Base-by-base conservation (phyloP, 495 filamentous ascomycete species). In the Tuber melanosporum region DNA sequence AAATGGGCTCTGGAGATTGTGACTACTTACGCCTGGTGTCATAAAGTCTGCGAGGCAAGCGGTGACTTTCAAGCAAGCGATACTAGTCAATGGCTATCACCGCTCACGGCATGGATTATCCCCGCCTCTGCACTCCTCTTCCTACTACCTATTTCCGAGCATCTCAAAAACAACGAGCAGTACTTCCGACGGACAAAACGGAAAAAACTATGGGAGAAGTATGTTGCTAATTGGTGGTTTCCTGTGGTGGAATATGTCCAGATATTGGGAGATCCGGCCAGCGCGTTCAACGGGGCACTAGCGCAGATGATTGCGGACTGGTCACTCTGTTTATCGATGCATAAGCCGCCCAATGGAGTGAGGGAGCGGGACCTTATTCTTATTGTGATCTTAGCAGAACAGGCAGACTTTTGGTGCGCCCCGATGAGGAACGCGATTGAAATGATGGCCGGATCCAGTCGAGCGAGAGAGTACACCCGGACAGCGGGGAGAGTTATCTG, bases 221-320 rank as follows among this genome's bases (percentile, higher is more conserved):
- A 76, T 52, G 49, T 82, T 52, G 9, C 71, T 19, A 82, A 82
- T 47, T 82, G 81, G 81, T 73, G 79, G 7, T 44, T 79, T 41
- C 75, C 81, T 26, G 36, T 72, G 44, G 14, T 79, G 17, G 80
- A 79, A 42, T 82, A 82, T 43, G 70, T 76, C 14, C 77, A 82
- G 72, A 82, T 82, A 26, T 32, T 82, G 14, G 81, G 81, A 26
- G 81, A 82, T n/a, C 81, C 81, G 17, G 74, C 77, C 43, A 82
- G 80, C 20, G 81, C 81, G 32, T 82, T 82, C 52, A 82, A 82
- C 42, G 81, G 81, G 12, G 74, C 81, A 12, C 46, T 82, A 36
- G 74, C 81, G 10, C 72, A 82, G 52, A 82, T 82, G 81, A 47
- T 79, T 26, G 80, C 76, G 15, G 81, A 82, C 36, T 76, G 74